Evolutionary conservation across 305 asterid species (phyloP), one percentile per base, ranked within the genome.

Genomic region (Fraxinus xanthoxyloides): DNA sequence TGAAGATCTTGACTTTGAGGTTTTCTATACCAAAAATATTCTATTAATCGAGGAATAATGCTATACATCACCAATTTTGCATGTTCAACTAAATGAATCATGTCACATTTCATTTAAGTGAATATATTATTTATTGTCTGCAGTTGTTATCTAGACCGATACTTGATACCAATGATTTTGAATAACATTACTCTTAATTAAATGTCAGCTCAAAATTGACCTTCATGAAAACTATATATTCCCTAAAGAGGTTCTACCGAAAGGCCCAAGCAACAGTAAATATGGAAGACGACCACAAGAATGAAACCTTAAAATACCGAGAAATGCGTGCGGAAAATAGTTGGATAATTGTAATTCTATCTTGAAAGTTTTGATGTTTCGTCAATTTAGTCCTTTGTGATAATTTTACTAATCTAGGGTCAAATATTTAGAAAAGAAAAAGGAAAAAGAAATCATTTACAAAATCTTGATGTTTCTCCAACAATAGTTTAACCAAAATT

Each of bases 271-370:
- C 8, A 23, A 2, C 26, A 65, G 7, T 9, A 65, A 2, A 24
- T 2, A 65, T 65, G 3, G 21, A 28, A 13, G 38, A 67, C 12
- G 10, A 28, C 21, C 74, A 75, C 31, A 79, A 21, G 67, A 79
- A 67, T 40, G 82, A 3, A 35, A 79, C 82, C 67, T 79, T 79
- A 65, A 79, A 36, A 26, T 36, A 36, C 0, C 24, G 10, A 54
- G 63, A 54, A 54, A 54, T 54, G 63, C 8, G 0, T 0, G 8
- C 10, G 10, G 24, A 54, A 54, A 24, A 36, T 26, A 56, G 21
- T 15, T 26, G 17, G 30, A 38, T 82, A 40, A 36, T 59, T 78
- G 65, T 35, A 67, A 34, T 38, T 40, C 40, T 59, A 67, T 35
- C 63, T 75, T 38, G 4, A 21, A 36, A 77, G 67, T 79, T 65